phyloP scores from a whole-genome alignment of 768 basidiomycete species.

The Amanita pseudoporphyria region DNA sequence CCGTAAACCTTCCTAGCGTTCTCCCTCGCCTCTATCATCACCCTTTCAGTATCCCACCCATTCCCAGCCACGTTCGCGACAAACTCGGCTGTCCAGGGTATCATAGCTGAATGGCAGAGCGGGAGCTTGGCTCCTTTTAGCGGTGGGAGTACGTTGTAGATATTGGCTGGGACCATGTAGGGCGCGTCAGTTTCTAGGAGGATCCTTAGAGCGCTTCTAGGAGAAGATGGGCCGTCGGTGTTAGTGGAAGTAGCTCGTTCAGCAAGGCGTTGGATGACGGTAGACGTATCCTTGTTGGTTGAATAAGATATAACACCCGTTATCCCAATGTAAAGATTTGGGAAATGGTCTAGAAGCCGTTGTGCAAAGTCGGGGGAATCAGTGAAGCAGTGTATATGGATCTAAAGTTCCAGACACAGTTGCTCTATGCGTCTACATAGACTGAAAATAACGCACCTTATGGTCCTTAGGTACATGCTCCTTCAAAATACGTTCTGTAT shows the following conservation, averaged over 20 bases:
- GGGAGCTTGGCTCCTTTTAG: slow-evolving; percentile 55
- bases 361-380: slow-evolving; percentile 69
- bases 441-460: slow-evolving; percentile 31
- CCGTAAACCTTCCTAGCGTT: slow-evolving; percentile 62
- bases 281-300: slow-evolving; percentile 62
- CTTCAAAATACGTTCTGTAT: slow-evolving; percentile 71
- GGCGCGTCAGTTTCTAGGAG: slow-evolving; percentile 84
- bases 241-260: slow-evolving; percentile 3
- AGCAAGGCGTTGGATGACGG: slow-evolving; percentile 40
- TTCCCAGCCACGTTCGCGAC: slow-evolving; percentile 40
- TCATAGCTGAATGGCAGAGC: slow-evolving; percentile 69
- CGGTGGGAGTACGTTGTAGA: slow-evolving; percentile 47
- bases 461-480: slow-evolving; percentile 66
- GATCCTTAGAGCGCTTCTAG: slow-evolving; percentile 23
- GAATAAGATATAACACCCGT: slow-evolving; percentile 81
- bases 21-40: slow-evolving; percentile 52
- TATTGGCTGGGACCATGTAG: slow-evolving; percentile 73
- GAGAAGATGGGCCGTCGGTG: slow-evolving; percentile 15
- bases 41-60: slow-evolving; percentile 42
- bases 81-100: slow-evolving; percentile 79
- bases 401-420: slow-evolving; percentile 25
- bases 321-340: slow-evolving; percentile 76
- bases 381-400: slow-evolving; percentile 87
- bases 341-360: slow-evolving; percentile 65
- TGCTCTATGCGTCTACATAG: not conserved